phyloP scores from a whole-genome alignment of 495 filamentous ascomycete genomes.

The Alectoria sarmentosa region DNA sequence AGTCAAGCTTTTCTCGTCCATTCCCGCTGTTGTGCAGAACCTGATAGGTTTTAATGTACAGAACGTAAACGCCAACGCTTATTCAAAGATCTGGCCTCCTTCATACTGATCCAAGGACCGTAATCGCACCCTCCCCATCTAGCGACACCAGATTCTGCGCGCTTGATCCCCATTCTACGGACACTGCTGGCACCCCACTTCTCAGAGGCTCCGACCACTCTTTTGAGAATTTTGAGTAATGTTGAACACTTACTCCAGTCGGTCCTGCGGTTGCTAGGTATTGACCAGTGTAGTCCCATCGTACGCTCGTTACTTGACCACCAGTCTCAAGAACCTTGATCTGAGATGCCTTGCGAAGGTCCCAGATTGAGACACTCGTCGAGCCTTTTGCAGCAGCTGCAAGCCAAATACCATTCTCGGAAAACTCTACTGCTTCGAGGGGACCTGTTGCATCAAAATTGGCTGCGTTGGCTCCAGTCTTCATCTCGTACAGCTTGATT shows the following conservation, averaged over 20 bases:
- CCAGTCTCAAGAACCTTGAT: slow-evolving; percentile 80
- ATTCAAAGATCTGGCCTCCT: not conserved
- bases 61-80: not conserved
- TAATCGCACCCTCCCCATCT: slow-evolving; percentile 67
- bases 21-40: not conserved
- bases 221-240: slow-evolving; percentile 77
- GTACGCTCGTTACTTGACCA: slow-evolving; percentile 58
- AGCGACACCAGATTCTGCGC: slow-evolving; percentile 70
- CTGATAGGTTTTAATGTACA: not conserved
- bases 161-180: slow-evolving; percentile 66
- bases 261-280: slow-evolving; percentile 79
- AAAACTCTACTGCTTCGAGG: slow-evolving; percentile 73
- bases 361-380: slow-evolving; percentile 75
- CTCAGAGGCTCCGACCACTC: slow-evolving; percentile 82
- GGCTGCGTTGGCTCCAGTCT: slow-evolving; percentile 61
- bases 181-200: slow-evolving; percentile 63
- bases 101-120: slow-evolving; percentile 45
- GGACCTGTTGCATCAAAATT: slow-evolving; percentile 60
- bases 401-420: slow-evolving; percentile 96
- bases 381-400: slow-evolving; percentile 68
- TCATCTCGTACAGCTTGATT: slow-evolving; percentile 81
- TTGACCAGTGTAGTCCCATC: slow-evolving; percentile 94
- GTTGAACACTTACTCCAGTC: slow-evolving; percentile 75
- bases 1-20: slow-evolving; percentile 1
- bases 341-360: slow-evolving; percentile 73